phyloP scores from a whole-genome alignment of 352 stramenopile species.

The Blastocystis sp. region DNA sequence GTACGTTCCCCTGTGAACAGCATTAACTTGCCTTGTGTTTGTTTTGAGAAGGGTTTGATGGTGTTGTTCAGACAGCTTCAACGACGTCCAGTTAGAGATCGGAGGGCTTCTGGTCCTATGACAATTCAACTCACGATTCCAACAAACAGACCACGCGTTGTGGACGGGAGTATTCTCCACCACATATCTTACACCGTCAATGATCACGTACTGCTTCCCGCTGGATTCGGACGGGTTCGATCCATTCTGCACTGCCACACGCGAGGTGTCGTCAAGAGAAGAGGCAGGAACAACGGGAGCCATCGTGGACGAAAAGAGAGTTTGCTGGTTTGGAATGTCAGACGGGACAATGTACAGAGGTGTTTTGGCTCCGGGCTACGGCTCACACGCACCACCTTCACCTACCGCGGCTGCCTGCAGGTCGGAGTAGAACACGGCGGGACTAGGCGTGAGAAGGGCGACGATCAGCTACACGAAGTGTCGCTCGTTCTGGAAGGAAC shows the following conservation, averaged over 20 bases:
- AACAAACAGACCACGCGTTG: neutral
- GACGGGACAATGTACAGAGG: slow-evolving; percentile 59
- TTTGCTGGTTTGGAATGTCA: slow-evolving; percentile 70
- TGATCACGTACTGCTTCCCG: slow-evolving; percentile 44
- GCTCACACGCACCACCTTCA: neutral
- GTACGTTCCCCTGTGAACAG: slow-evolving; percentile 68
- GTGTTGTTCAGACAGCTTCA: neutral
- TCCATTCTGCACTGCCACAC: neutral
- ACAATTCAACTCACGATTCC: neutral
- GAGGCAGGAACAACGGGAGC: slow-evolving; percentile 32
- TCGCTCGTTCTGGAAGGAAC: neutral
- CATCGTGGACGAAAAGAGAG: slow-evolving; percentile 52
- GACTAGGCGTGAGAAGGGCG: neutral
- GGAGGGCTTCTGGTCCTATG: neutral
- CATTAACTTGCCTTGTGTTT: slow-evolving; percentile 55
- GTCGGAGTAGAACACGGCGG: slow-evolving; percentile 68
- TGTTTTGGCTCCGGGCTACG: slow-evolving; percentile 47
- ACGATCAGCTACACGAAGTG: slow-evolving; percentile 33
- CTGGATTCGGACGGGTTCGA: no score
- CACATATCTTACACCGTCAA: slow-evolving; percentile 24
- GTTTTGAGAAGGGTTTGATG: slow-evolving; percentile 7
- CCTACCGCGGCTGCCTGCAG: neutral
- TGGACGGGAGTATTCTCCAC: neutral
- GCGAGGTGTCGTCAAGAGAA: neutral
- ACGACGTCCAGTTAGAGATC: neutral